These are phyloP conservation scores for Chloranthus sessilifolius DNA, from an alignment of 164 flowering plant genomes.

Conservation along the genomic window DNA sequence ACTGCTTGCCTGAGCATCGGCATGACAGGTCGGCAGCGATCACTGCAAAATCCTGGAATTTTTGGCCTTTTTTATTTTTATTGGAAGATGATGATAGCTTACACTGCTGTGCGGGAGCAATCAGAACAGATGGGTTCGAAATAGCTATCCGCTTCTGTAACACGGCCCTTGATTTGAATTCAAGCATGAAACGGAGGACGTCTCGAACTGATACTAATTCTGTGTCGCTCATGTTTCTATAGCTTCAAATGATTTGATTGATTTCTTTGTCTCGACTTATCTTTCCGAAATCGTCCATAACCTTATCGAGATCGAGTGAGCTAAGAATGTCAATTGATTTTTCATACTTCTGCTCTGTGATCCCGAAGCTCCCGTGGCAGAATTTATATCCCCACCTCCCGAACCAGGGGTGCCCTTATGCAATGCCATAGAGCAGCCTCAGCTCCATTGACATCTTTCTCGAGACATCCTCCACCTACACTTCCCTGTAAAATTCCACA, in stretches of 20 bases:
- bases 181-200: slow-evolving; percentile 59
- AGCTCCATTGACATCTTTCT: slow-evolving; percentile 69
- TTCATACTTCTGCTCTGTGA: slow-evolving; percentile 35
- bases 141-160: too few species aligned
- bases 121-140: slow-evolving; percentile 2
- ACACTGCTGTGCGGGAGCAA: slow-evolving; percentile 3
- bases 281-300: slow-evolving; percentile 27
- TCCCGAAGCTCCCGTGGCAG: slow-evolving; percentile 72
- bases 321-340: slow-evolving; percentile 56
- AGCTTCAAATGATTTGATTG: slow-evolving; percentile 34
- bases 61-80: not conserved
- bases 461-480: slow-evolving; percentile 62
- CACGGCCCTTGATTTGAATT: slow-evolving; percentile 34
- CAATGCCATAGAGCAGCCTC: slow-evolving; percentile 65
- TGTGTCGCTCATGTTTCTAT: slow-evolving; percentile 49
- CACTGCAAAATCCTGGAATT: slow-evolving; percentile 4
- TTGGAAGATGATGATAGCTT: too few species aligned
- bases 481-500: slow-evolving; percentile 40
- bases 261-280: slow-evolving; percentile 20
- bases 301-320: slow-evolving; percentile 41
- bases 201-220: slow-evolving; percentile 49
- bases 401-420: slow-evolving; percentile 85
- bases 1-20: slow-evolving; percentile 46
- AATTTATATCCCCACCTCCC: slow-evolving; percentile 86
- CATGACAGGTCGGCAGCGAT: slow-evolving; percentile 19